Evolutionary conservation across 2,329 filamentous ascomycete species (phyloP).

Genomic region (Pseudocercospora musae): DNA sequence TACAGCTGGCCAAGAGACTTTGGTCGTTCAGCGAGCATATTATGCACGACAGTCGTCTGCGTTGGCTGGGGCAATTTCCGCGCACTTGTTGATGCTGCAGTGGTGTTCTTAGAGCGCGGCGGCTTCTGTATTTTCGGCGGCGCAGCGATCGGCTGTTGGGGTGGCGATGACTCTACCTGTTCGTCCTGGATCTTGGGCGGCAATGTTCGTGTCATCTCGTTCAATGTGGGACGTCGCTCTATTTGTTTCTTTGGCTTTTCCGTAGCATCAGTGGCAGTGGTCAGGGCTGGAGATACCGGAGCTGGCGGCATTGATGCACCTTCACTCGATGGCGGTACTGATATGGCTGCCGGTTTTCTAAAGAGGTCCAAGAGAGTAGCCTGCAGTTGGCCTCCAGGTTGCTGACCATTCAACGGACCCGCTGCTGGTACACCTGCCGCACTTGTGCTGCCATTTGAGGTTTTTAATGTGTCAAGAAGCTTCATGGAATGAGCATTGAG

Average conservation of each 20-base stretch:
- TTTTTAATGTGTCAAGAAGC: constrained; percentile 59
- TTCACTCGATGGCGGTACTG: constrained; percentile 1
- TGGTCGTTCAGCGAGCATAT: constrained; percentile 16
- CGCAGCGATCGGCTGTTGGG: background rate
- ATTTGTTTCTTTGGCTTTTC: constrained; percentile 7
- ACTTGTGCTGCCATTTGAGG: constrained; percentile 10
- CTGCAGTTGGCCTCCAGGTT: constrained; percentile 41
- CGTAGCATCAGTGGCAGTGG: constrained; percentile 22
- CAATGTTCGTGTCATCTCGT: constrained; percentile 35
- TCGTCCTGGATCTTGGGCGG: constrained; percentile 18
- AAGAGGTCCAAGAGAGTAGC: constrained; percentile 47
- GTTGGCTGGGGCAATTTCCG: background rate
- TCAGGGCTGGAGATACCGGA: constrained; percentile 21
- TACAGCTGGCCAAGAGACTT: constrained; percentile 23
- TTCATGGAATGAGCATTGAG: constrained; percentile 56
- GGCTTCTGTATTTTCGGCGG: background rate
- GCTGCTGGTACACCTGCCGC: constrained; percentile 8
- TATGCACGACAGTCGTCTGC: constrained; percentile 1
- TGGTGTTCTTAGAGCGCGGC: background rate
- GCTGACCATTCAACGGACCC: constrained; percentile 12
- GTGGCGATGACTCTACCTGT: background rate
- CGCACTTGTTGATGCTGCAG: background rate
- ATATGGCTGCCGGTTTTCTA: constrained; percentile 30
- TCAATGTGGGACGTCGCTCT: constrained; percentile 26
- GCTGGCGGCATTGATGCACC: constrained; percentile 1